Base-by-base conservation (phyloP, 2,329 filamentous ascomycete species). In the Scedosporium aurantiacum region DNA sequence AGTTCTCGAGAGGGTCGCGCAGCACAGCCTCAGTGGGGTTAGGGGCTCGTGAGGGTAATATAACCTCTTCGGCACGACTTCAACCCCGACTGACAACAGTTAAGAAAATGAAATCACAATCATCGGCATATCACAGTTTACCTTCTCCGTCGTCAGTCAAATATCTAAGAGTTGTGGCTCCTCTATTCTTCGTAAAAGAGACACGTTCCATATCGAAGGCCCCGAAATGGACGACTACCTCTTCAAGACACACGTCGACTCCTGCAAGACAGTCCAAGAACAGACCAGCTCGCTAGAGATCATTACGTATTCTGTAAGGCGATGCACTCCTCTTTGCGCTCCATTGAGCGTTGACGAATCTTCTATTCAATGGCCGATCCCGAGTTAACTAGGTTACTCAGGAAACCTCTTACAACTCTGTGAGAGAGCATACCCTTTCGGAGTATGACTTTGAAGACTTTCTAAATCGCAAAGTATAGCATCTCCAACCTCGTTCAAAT, bases 401-500 rank as follows among this genome's bases (percentile, higher is more conserved):
- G 68, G 70, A 78, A 23, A 73, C 73, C 16, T 74, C 76, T 64
- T 79, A 83, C 65, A 74, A 73, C 2, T 71, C 71, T 58, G 81
- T 83, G 65, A 77, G 82, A 65, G 80, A 82, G 66, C 68, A 74
- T 5, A 72, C 84, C 63, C 76, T 76, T 8, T 64, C 71, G 32
- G 79, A 72, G 27, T 79, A 82, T 68, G 82, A 85, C 66, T 84
- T 85, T 71, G 74, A 79, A 14, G 84, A 84, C 68, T 85, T 83
- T 63, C 67, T 84, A 5, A 69, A 77, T 52, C 76, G 72, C 56
- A 73, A 73, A 68, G 81, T 82, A 72, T 65, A 78, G 71, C 27
- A 58, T 50, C 2, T 21, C 16, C n/a, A 14, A 28, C 23, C 18
- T 21, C 6, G 2, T 2, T 37, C 32, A 4, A 37, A 8, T 37